Base-by-base conservation (phyloP, 169 alveolate species). In the Eimeria maxima region DNA sequence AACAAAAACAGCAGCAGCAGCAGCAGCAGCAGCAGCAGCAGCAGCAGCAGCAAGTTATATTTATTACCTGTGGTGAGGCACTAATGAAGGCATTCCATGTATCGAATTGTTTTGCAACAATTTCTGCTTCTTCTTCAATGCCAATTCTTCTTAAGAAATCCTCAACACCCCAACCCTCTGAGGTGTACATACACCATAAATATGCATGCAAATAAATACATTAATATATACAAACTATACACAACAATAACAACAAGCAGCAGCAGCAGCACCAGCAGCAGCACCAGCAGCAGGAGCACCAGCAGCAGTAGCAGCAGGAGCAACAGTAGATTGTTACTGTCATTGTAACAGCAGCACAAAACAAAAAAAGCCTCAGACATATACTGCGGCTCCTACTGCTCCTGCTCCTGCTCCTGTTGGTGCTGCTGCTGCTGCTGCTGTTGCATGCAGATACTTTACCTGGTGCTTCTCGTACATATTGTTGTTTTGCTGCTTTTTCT, bases 11-110 rank as follows among this genome's bases (percentile, higher is more conserved):
- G 67, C 16, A 57, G 45, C 81, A 71, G 81, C 81, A 71, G 81
- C 81, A 71, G 5, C 44, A 42, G n/a, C 11, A 42, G 29, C 53
- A 78, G 29, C 57, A 7, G 38, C 20, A 91, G 20, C 16, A 13
- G 22, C 67, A 8, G 60, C 60, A 8, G 60, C 6, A n/a, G n/a
- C n/a, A n/a, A n/a, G n/a, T n/a, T n/a, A n/a, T n/a, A n/a, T n/a
- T n/a, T n/a, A n/a, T n/a, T 97, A 98, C 95, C 95, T 20, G 95
- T 42, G 84, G 67, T 29, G 98, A 97, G 69, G 97, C 83, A 45
- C 97, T 96, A 33, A 97, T 96, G 84, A 97, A 97, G 22, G 97
- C 97, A 50, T 97, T 90, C 99, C 99, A 98, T 38, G 97, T 95
- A 29, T 92, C 96, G 89, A 98, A 98, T 50, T 96, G 11, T 7